Base-by-base conservation (phyloP, 2,329 filamentous ascomycete species). In the Chaetomium sp. region DNA sequence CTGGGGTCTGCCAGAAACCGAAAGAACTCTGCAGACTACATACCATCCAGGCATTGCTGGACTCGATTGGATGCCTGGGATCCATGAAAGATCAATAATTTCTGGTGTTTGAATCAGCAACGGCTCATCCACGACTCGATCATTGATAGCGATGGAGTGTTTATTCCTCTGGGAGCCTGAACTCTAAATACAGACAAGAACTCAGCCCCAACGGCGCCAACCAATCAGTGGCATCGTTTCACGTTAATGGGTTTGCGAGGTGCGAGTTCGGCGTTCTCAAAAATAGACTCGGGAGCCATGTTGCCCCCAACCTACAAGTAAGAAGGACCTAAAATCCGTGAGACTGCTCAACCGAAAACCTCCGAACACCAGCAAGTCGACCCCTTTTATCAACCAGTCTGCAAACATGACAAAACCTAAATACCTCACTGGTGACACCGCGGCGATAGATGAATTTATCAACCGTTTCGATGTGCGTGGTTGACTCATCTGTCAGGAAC, bases 391-490 rank as follows among this genome's bases (percentile, higher is more conserved):
- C 25, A 53, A n/a, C 47, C 21, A 19, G 25, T 16, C 38, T 16
- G 56, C 23, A 31, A 47, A 5, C 56, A 78, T 79, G 76, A 67
- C 74, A 27, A 71, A 76, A 67, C 75, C 86, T n/a, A 84, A 84
- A 69, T 84, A 93, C 74, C 83, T 99, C 69, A 94, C 89, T 45
- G 93, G 93, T 75, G 88, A 98, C 74, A 84, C 85, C 68, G 81
- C 85, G 65, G 91, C 86, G 53, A 91, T 97, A 71, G 85, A 89
- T 57, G 88, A 90, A 59, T 99, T 99, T 76, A 82, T 99, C 67
- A 89, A 92, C 78, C 87, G 87, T 75, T 99, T 97, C 75, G 95
- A 99, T 82, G 95, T 97, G 79, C 79, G 92, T 82, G 57, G 92
- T 82, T 57, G 56, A 54, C 25, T 56, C 56, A 65, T 21, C 33